Base-by-base conservation (phyloP, 208 protist species). In the Lotmaria passim region DNA sequence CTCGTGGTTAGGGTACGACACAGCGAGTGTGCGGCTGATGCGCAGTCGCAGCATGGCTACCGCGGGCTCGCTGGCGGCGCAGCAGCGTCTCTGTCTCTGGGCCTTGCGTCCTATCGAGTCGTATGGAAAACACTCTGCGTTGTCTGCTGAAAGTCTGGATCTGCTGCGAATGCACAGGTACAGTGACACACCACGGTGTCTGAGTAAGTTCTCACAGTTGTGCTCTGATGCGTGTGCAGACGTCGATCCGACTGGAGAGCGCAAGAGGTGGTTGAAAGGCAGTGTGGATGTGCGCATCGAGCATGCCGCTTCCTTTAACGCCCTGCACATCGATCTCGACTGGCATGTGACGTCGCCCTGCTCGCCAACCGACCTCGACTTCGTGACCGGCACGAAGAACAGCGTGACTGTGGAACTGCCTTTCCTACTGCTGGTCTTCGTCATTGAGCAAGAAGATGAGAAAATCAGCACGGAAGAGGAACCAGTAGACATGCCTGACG, bases 381-480 rank as follows among this genome's bases (percentile, higher is more conserved):
- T 44, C 15, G 12, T 47, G 19, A 33, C n/a, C 11, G 41, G 28
- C 5, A 7, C 15, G 10, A 41, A 58, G 26, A 24, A 39, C 8
- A 11, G 38, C 10, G 12, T 23, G 21, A 12, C 55, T 33, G 53
- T 75, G 3, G 70, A 76, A 55, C 55, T 76, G 24, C 70, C 70
- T 0, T 65, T 76, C 50, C 23, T 76, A 31, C 56, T 76, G 0
- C 28, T 76, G 7, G 70, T 76, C 15, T 76, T 76, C 28, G 62
- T 76, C 17, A 6, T 76, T 19, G 23, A 61, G 0, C 33, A 56
- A 3, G 17, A 47, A n/a, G 34, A 28, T 0, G 3, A n/a, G 17
- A 6, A 51, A 15, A 3, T 17, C 10, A 46, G 3, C 41, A 19
- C 41, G 41, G 15, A 10, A 4, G 41, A 15, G 41, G 41, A 46